A percentile compares a stretch with the other conserved stretches of the same genome.
These are phyloP conservation scores for Butyriboletus regius DNA, from an alignment of 1,284 basidiomycete genomes.

Conservation along the genomic window DNA sequence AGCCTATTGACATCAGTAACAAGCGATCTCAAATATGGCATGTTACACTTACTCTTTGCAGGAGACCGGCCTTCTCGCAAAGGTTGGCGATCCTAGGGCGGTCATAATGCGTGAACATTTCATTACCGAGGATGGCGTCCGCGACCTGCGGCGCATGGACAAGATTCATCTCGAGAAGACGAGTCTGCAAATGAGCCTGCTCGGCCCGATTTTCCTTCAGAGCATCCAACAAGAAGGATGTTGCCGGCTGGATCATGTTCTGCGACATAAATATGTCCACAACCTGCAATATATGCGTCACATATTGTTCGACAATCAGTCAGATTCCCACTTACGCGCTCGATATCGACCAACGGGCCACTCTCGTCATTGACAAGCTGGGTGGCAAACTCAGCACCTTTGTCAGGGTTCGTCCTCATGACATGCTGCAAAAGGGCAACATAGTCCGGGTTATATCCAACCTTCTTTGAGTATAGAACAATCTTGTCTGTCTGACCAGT, in stretches of 20 bases:
- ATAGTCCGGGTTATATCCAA: slow-evolving; percentile 91
- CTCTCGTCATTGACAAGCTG: slow-evolving; percentile 90
- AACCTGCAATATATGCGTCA: slow-evolving; percentile 43
- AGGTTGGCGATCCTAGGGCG: slow-evolving; percentile 94
- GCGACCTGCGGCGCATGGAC: slow-evolving; percentile 97
- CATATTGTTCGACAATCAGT: neutral
- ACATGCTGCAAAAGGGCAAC: slow-evolving; percentile 92
- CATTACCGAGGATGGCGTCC: slow-evolving; percentile 96
- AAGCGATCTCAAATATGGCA: neutral
- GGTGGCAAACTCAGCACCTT: slow-evolving; percentile 96
- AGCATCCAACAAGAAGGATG: slow-evolving; percentile 96
- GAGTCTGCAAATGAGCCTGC: slow-evolving; percentile 92
- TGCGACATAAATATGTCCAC: slow-evolving; percentile 99
- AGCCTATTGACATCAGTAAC: slow-evolving; percentile 50
- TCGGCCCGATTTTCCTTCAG: slow-evolving; percentile 99
- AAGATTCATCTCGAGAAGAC: slow-evolving; percentile 96
- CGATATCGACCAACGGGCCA: slow-evolving; percentile 90
- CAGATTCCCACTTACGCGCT: slow-evolving; percentile 54
- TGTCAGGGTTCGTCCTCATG: slow-evolving; percentile 94
- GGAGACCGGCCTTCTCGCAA: slow-evolving; percentile 93
- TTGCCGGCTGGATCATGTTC: slow-evolving; percentile 99
- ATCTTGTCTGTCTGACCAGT: slow-evolving; percentile 99
- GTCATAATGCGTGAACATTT: slow-evolving; percentile 98
- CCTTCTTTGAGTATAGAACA: slow-evolving; percentile 95
- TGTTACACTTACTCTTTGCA: slow-evolving; percentile 68